Conservation (phyloP, 2,329 filamentous ascomycete genomes). For the Trichophyton equinum region DNA sequence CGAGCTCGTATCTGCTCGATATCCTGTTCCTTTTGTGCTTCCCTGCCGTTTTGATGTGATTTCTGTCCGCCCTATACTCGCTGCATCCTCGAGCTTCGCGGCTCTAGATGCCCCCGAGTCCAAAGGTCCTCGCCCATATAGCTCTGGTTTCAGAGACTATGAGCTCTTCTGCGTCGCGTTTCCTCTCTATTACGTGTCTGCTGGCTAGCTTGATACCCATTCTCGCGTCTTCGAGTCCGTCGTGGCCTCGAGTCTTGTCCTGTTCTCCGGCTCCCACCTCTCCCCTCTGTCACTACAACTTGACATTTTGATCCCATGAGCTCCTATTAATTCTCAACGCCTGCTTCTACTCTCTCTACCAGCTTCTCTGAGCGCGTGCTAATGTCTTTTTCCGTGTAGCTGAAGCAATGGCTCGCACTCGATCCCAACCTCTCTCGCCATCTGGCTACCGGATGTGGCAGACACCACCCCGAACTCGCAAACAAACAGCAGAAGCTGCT, state of each 20-base stretch:
- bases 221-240: neutral
- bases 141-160: neutral
- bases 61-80: neutral
- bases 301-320: neutral
- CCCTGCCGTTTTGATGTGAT: neutral
- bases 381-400: neutral
- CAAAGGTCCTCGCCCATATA: neutral
- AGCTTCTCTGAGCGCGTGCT: neutral
- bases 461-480: conserved; percentile 10
- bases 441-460: conserved; percentile 24
- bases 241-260: neutral
- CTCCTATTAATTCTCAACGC: neutral
- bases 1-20: neutral
- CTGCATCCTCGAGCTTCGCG: neutral
- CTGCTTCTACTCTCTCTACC: neutral
- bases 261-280: neutral
- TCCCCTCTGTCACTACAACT: neutral
- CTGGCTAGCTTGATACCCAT: neutral
- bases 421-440: conserved; percentile 22
- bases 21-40: neutral
- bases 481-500: conserved; percentile 10
- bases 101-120: neutral
- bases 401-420: conserved; percentile 1
- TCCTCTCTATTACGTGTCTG: neutral
- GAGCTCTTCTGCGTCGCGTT: neutral